Evolutionary conservation across 768 basidiomycete genomes (phyloP).

Genomic region (Tricholomella constricta): DNA sequence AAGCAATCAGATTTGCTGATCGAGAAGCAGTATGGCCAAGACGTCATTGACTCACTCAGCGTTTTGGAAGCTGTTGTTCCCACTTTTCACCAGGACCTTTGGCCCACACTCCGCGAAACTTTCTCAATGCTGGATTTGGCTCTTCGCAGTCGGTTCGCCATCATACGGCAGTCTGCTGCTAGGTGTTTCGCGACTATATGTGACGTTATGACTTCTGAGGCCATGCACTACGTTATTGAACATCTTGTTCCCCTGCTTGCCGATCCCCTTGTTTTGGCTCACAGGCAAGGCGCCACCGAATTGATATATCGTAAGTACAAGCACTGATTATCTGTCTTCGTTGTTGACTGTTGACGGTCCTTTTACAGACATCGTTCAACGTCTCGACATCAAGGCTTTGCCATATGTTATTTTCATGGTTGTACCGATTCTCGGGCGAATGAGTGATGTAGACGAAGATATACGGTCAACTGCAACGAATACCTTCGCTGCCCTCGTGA

Average conservation of each 20-base stretch:
- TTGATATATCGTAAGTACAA: slow-evolving; percentile 82
- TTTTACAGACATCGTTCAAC: slow-evolving; percentile 80
- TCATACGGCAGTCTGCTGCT: slow-evolving; percentile 87
- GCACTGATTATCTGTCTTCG: not conserved
- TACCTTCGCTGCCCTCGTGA: slow-evolving; percentile 94
- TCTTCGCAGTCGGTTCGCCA: slow-evolving; percentile 84
- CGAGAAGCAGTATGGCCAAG: slow-evolving; percentile 78
- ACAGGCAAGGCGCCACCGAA: slow-evolving; percentile 90
- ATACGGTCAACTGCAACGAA: slow-evolving; percentile 94
- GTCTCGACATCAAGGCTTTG: slow-evolving; percentile 89
- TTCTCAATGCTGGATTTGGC: slow-evolving; percentile 79
- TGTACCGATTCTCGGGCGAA: slow-evolving; percentile 93
- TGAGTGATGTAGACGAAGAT: slow-evolving; percentile 94
- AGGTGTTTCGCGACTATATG: slow-evolving; percentile 88
- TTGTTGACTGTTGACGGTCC: slow-evolving; percentile 15
- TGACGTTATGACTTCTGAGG: slow-evolving; percentile 79
- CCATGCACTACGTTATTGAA: slow-evolving; percentile 91
- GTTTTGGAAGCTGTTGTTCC: slow-evolving; percentile 83
- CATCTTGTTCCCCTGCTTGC: slow-evolving; percentile 77
- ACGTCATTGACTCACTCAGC: slow-evolving; percentile 90
- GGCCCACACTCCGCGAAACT: slow-evolving; percentile 66
- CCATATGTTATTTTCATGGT: slow-evolving; percentile 98
- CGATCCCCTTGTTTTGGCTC: slow-evolving; percentile 70
- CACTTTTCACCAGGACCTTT: slow-evolving; percentile 69
- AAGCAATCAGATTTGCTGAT: slow-evolving; percentile 64